phyloP scores from a whole-genome alignment of 441 rosid species.

The Populus hybrid region DNA sequence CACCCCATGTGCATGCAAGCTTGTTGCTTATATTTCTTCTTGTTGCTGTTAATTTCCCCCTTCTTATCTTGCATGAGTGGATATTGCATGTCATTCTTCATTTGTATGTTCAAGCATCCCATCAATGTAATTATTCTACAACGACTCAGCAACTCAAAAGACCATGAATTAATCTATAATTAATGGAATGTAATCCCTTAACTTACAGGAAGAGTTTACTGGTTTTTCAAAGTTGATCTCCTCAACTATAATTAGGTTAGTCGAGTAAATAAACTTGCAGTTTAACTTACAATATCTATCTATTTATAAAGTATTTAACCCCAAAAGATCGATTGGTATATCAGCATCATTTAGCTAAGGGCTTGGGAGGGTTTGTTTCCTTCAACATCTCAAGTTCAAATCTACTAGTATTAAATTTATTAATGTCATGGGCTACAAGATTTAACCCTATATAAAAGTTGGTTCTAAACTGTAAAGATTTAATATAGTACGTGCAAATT shows the following conservation, averaged over 20 bases:
- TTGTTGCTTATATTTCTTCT: neutral
- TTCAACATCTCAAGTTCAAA: no score
- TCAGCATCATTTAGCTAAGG: no score
- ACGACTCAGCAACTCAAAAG: neutral
- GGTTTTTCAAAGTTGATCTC: no score
- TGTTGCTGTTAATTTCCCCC: neutral
- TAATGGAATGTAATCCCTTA: neutral
- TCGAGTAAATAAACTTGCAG: neutral
- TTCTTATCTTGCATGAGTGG: neutral
- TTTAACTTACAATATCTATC: no score
- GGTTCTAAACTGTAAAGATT: fast-evolving
- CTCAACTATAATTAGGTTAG: no score
- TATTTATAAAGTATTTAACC: no score
- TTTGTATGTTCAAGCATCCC: neutral
- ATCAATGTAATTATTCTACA: neutral
- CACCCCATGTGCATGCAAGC: constrained; percentile 30
- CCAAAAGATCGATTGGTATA: no score
- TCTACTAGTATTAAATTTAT: no score
- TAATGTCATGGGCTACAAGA: no score
- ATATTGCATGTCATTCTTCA: neutral
- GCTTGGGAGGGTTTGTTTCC: no score
- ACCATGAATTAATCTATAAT: neutral
- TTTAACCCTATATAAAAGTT: no score
- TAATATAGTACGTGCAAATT: fast-evolving
- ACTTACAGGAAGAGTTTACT: no score